Base-by-base conservation (phyloP, 768 basidiomycete species). In the Xerocomellus chrysenteron region DNA sequence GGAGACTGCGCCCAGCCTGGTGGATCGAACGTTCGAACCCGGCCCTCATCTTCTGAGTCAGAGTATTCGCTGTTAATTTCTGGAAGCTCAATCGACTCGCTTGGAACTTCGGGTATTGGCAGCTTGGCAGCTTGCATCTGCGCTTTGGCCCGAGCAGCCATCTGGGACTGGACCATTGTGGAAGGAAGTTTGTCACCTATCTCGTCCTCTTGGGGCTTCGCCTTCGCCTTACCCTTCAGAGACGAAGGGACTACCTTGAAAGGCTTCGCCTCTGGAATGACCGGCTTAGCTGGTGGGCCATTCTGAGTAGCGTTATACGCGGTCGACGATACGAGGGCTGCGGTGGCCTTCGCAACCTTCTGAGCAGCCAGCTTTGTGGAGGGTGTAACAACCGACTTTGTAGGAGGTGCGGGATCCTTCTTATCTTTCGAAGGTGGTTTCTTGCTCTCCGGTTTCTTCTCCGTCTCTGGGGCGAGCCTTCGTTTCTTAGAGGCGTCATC, bases 61-160 rank as follows among this genome's bases (percentile, higher is more conserved):
- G 94, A 97, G 73, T 98, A 98, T 65, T 98, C 96, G 74, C 91
- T 94, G 65, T 94, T 89, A 67, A 97, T 94, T 45, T 98, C 96
- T 0, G 96, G 95, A 17, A 99, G 78, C 65, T 94, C 94, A 63
- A 95, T 92, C 67, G 80, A 85, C 76, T 94, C 90, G 68, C 86
- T 90, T 17, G 85, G 73, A 54, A 87, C 70, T 3, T 75, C 68
- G 11, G 83, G 80, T 37, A 74, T 68, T 37, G 75, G 73, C 52
- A 81, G 78, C 42, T 72, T 70, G 14, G 83, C 80, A 26, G 86
- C 86, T 56, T 85, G 79, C 52, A 88, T 73, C 60, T 88, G 84
- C 30, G 86, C 82, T 66, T 85, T 84, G 24, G 82, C 82, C 28
- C 85, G 82, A 41, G 83, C 85, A n/a, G 84, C 82, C 86, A 87